A percentile compares a stretch with the other conserved stretches of the same genome.
phyloP scores from a whole-genome alignment of 2,329 filamentous ascomycete species.

The Monosporascus cannonballus region DNA sequence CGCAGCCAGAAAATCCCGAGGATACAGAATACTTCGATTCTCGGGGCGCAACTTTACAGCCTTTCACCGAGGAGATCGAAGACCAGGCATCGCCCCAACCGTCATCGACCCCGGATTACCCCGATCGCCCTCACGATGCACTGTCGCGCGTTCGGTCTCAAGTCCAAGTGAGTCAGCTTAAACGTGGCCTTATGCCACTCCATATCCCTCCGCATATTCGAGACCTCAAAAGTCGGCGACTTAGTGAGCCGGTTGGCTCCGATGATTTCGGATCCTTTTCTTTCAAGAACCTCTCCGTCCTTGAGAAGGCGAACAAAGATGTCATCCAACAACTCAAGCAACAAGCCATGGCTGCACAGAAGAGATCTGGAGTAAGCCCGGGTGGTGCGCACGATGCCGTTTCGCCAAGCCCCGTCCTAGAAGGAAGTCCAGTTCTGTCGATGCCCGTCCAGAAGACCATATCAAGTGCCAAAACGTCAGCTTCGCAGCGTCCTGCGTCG shows the following conservation, averaged over 20 bases:
- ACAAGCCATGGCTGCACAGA: slow-evolving; percentile 71
- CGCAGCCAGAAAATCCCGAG: slow-evolving; percentile 85
- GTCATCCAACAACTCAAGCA: slow-evolving; percentile 94
- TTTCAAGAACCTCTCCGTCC: slow-evolving; percentile 93
- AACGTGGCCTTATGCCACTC: slow-evolving; percentile 87
- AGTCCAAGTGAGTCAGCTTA: slow-evolving; percentile 66
- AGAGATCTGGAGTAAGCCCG: slow-evolving; percentile 43
- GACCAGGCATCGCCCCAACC: slow-evolving; percentile 76
- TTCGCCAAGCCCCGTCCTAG: slow-evolving; percentile 64
- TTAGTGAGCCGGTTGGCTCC: slow-evolving; percentile 81
- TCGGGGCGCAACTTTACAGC: slow-evolving; percentile 83
- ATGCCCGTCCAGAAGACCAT: slow-evolving; percentile 76
- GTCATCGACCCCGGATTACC: slow-evolving; percentile 67
- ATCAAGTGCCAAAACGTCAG: slow-evolving; percentile 67
- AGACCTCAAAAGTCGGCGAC: slow-evolving; percentile 76
- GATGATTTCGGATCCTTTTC: slow-evolving; percentile 96
- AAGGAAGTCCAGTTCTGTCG: slow-evolving; percentile 78
- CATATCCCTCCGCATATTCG: slow-evolving; percentile 96
- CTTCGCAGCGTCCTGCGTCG: slow-evolving; percentile 70
- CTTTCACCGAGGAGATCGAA: slow-evolving; percentile 90
- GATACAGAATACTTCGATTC: slow-evolving; percentile 98
- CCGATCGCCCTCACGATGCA: slow-evolving; percentile 89
- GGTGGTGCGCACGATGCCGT: slow-evolving; percentile 34
- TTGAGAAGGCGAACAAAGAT: slow-evolving; percentile 98
- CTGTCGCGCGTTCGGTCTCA: slow-evolving; percentile 84